These are phyloP conservation scores for Microcos paniculata DNA, from an alignment of 345 rosid species.

Conservation along the genomic window DNA sequence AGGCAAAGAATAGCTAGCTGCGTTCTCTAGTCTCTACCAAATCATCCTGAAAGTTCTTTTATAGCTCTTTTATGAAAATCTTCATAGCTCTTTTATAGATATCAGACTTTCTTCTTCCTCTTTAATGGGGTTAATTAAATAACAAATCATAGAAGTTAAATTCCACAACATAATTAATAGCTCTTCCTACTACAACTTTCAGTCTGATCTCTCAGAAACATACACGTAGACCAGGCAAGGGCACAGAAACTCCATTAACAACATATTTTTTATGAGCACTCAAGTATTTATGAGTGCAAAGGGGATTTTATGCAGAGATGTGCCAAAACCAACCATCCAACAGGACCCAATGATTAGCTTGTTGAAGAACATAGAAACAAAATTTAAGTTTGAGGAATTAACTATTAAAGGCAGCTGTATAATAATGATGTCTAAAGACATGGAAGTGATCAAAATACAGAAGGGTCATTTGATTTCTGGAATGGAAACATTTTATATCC, in stretches of 20 bases:
- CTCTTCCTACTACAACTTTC: conserved; percentile 6
- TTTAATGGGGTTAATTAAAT: conserved; percentile 13
- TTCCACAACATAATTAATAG: conserved; percentile 12
- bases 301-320: neutral
- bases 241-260: neutral
- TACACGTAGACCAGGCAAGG: neutral
- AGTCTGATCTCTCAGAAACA: neutral
- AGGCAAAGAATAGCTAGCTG: conserved; percentile 8
- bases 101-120: neutral
- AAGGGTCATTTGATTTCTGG: neutral
- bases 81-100: neutral
- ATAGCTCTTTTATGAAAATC: neutral
- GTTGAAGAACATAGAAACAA: neutral
- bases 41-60: conserved; percentile 7
- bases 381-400: neutral
- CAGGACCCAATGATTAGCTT: neutral
- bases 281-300: neutral
- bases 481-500: neutral
- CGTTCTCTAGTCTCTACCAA: conserved; percentile 5
- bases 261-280: neutral
- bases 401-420: neutral
- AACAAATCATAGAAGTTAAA: conserved; percentile 15
- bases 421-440: neutral
- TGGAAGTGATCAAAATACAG: neutral
- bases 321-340: neutral